Evolutionary conservation across 2,329 filamentous ascomycete species (phyloP), one percentile per base, ranked within the genome.

Genomic region (Colletotrichum echinochloae): DNA sequence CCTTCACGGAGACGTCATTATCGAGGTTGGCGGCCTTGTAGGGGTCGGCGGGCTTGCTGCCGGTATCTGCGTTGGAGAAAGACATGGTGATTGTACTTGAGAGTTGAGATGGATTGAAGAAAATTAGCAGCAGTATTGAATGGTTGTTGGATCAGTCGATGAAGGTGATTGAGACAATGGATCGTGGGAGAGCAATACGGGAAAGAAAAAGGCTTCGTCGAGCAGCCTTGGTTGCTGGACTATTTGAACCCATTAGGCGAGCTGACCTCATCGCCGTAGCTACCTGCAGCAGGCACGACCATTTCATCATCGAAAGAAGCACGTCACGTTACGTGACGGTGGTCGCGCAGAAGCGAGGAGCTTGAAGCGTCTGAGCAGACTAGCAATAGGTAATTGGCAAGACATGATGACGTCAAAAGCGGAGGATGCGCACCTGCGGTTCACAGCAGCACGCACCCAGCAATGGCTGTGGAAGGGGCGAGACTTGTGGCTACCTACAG

Each of bases 1-100:
- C 88, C 75, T 92, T 88, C 41, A 94, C 81, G 3, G 90, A 84
- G 20, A 86, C 83, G 0, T 88, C 83, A 55, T 90, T 86, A 54
- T 94, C 87, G 68, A 89, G 84, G 82, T 93, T 94, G 82, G 91
- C 89, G 69, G 84, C 82, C 78, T 89, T 94, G 85, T 97, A 97
- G 2, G 93, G 93, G 81, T 96, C 92, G 63, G 85, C 88, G 51
- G 88, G 83, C 81, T 91, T 89, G 80, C 82, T 83, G 77, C 89
- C 90, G 51, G 89, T 89, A 73, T 85, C 80, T 48, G 90, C 81
- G 79, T 91, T 92, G 78, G 86, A 87, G 80, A 86, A 88, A 66
- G 80, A 81, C 68, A 71, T 71, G 37, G 23, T 55, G 33, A 8
- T 33, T 2, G 1, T 18, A 33, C 2, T 39, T 37, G 30, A 23